Evolutionary conservation across 495 filamentous ascomycete species (phyloP), one percentile per base, ranked within the genome.

Genomic region (Melanomma pulvis-pyrius): DNA sequence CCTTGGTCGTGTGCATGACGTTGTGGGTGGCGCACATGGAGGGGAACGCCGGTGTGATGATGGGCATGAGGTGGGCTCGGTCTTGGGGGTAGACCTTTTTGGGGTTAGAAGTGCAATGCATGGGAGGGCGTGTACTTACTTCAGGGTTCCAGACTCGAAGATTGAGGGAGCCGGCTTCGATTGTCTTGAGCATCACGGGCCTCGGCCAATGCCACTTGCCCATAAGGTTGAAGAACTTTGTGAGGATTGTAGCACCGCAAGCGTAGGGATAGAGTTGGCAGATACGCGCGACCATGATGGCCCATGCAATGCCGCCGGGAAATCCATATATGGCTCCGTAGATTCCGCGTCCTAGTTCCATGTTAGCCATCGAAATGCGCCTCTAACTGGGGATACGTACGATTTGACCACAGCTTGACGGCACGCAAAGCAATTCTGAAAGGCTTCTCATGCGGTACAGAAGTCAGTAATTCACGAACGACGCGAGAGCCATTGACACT

Each of bases 221-320:
- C 80, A 98, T 91, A 73, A 98, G 90, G 57, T 85, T 80, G 79
- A 98, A 98, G 83, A 98, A 98, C 76, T 96, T 97, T 72, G 82
- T 81, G 28, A 98, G 87, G 30, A 98, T 86, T 17, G 90, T 86
- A 15, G 93, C 88, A 39, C 89, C 90, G 9, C 90, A 89, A 17
- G 96, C 94, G 74, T 90, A 91, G 17, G 94, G 94, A 79, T 97
- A 98, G n/a, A 98, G 82, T 75, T 98, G 94, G 74, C 94, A 98
- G 49, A 98, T 91, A 63, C 94, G 82, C 24, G 94, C 94, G 21
- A 98, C 92, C 70, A 98, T 81, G 88, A 98, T 96, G 29, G 93
- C 94, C 91, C 93, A 98, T 21, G 94, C 94, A 52, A 98, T 92
- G 78, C 94, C 94, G 62, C 94, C 94, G 11, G 94, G 96, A 68